These are phyloP conservation scores for Stipa capillata DNA, from an alignment of 176 grass and related monocot species.

Conservation along the genomic window DNA sequence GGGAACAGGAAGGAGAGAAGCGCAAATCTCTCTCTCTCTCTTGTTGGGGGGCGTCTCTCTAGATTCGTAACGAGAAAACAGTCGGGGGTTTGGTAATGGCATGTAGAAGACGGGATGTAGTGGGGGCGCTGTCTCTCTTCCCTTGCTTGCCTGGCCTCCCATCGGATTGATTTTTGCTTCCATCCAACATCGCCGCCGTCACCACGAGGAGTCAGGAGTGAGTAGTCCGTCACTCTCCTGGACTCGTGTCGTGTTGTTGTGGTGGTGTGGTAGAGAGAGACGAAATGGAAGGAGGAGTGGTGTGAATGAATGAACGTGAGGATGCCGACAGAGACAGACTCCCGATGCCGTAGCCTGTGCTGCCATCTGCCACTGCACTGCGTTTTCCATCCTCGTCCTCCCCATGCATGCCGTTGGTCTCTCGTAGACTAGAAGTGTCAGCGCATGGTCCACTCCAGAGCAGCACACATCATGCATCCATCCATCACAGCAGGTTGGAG, in stretches of 20 bases:
- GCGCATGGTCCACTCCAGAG: no score
- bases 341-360: not conserved
- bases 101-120: conserved; percentile 1
- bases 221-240: not conserved
- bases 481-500: not conserved
- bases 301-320: not conserved
- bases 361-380: no score
- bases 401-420: not conserved
- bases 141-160: not conserved
- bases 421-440: not conserved
- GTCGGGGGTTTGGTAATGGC: conserved; percentile 15
- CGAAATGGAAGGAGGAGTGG: not conserved
- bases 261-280: no score
- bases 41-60: conserved; percentile 28
- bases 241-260: not conserved
- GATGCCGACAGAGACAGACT: not conserved
- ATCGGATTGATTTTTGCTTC: not conserved
- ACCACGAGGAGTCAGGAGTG: not conserved
- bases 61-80: not conserved
- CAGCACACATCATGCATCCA: not conserved
- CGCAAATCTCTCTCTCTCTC: not conserved
- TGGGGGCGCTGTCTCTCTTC: not conserved
- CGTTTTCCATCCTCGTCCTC: not conserved
- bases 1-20: not conserved
- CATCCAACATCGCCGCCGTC: not conserved